Evolutionary conservation across 495 filamentous ascomycete species (phyloP), one percentile per base, ranked within the genome.

Genomic region (Xeromyces bisporus): DNA sequence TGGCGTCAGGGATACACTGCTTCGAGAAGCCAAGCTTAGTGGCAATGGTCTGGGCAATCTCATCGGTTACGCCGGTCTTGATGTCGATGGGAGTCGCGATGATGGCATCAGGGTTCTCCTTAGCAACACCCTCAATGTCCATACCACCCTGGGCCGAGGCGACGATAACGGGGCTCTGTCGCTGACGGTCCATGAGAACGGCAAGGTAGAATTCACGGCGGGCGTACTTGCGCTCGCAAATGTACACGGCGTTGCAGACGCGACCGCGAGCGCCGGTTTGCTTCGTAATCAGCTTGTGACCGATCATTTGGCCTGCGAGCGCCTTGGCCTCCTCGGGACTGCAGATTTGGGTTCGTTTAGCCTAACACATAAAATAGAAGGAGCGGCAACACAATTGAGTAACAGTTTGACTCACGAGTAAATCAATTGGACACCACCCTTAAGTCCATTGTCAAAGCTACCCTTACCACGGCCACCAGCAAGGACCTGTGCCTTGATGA

Each of bases 291-390:
- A 97, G 84, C 62, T 93, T 93, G 58, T 97, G 89, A 43, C 89
- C 89, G 60, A 97, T 94, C 89, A 97, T 97, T 62, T 97, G 85
- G 39, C 80, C 75, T 47, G 89, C 86, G 50, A 97, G 93, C 76
- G 94, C 93, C 66, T 81, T 85, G 51, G 89, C 89, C 67, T 83
- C 78, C 37, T 73, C 73, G 18, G 78, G 68, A 28, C 75, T 80
- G 31, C 7, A 41, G 23, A 39, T 6, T 15, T 3, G 8, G n/a
- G n/a, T 21, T 12, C 29, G 15, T 21, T 15, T 27, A 21, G 20
- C 20, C 4, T 9, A 5, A 21, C 9, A 21, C 29, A 31, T 15
- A n/a, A 12, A 29, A 14, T 21, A 21, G 3, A 31, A 6, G 15
- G 15, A 20, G 18, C 6, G n/a, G 8, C 3, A 3, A 8, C 28